These are phyloP conservation scores for Phaeomoniella chlamydospora DNA, from an alignment of 2,329 filamentous ascomycete genomes.

Conservation along the genomic window DNA sequence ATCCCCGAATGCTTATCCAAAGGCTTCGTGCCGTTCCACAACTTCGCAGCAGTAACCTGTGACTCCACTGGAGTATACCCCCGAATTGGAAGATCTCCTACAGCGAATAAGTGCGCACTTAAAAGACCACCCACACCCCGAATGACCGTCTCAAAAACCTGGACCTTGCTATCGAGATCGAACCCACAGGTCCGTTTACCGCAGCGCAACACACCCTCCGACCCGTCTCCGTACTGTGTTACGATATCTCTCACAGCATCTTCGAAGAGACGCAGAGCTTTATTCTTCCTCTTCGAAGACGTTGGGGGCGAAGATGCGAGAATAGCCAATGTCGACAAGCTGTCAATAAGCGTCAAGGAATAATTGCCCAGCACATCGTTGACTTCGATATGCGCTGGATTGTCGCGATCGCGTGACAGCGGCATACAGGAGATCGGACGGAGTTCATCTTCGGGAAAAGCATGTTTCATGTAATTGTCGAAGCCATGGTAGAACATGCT, in stretches of 20 bases:
- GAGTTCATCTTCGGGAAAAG: conserved; percentile 92
- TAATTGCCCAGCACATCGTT: conserved; percentile 98
- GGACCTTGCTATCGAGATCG: conserved; percentile 92
- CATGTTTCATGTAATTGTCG: conserved; percentile 85
- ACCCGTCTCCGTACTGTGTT: conserved; percentile 74
- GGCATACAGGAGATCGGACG: conserved; percentile 75
- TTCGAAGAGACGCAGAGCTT: conserved; percentile 63
- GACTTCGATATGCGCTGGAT: conserved; percentile 68
- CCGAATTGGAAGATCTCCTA: conserved; percentile 74
- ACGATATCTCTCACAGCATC: conserved; percentile 63
- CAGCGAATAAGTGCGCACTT: conserved; percentile 85
- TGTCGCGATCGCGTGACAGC: conserved; percentile 66
- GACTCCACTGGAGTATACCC: conserved; percentile 48
- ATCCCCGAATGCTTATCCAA: conserved; percentile 27
- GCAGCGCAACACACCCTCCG: conserved; percentile 49
- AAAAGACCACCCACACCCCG: conserved; percentile 79
- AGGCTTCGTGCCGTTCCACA: conserved; percentile 21
- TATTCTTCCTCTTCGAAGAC: conserved; percentile 34
- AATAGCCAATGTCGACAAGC: conserved; percentile 83
- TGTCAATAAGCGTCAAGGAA: conserved; percentile 89
- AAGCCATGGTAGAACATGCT: conserved; percentile 95
- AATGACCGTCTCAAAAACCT: conserved; percentile 97
- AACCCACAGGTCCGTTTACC: conserved; percentile 69
- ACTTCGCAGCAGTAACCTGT: conserved; percentile 21
- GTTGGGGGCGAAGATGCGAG: conserved; percentile 59